phyloP scores from a whole-genome alignment of 202 grass and related monocot genomes.

The Elaeis oleifera region DNA sequence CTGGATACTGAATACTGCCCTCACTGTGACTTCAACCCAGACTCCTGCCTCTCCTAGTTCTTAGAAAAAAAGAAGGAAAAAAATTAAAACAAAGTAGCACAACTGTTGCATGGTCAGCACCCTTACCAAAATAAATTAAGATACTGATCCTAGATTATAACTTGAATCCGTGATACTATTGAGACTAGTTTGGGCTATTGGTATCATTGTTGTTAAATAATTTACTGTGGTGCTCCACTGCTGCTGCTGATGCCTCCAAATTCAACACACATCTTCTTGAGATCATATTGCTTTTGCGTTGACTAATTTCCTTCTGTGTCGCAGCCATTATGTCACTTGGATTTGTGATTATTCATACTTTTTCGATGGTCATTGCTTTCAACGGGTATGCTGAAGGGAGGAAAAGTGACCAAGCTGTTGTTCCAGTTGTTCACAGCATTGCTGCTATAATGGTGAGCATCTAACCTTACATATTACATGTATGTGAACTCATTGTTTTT shows the following conservation, averaged over 20 bases:
- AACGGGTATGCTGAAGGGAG: slow-evolving; percentile 74
- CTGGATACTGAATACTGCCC: too few relatives aligned
- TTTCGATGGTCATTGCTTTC: slow-evolving; percentile 96
- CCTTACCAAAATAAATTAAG: too few relatives aligned
- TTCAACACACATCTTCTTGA: not conserved
- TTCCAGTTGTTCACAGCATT: slow-evolving; percentile 60
- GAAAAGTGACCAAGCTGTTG: slow-evolving; percentile 60
- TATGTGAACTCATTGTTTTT: not conserved
- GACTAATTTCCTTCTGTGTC: slow-evolving; percentile 17
- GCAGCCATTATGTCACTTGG: slow-evolving; percentile 90
- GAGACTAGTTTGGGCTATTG: too few relatives aligned
- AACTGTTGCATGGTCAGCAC: too few relatives aligned
- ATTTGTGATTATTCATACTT: slow-evolving; percentile 84
- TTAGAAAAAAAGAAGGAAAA: too few relatives aligned
- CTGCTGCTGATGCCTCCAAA: not conserved
- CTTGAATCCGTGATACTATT: too few relatives aligned
- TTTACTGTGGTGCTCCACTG: not conserved
- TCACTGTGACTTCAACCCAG: too few relatives aligned
- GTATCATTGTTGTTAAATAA: too few relatives aligned
- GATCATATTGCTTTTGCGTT: slow-evolving; percentile 1
- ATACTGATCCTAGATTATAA: too few relatives aligned
- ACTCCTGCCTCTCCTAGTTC: too few relatives aligned
- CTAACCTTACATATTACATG: not conserved
- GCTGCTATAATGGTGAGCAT: slow-evolving; percentile 68
- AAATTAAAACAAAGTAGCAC: too few relatives aligned